These are phyloP conservation scores for Paecilomyces dactylethromorphus DNA, from an alignment of 2,329 filamentous ascomycete species.

Conservation along the genomic window DNA sequence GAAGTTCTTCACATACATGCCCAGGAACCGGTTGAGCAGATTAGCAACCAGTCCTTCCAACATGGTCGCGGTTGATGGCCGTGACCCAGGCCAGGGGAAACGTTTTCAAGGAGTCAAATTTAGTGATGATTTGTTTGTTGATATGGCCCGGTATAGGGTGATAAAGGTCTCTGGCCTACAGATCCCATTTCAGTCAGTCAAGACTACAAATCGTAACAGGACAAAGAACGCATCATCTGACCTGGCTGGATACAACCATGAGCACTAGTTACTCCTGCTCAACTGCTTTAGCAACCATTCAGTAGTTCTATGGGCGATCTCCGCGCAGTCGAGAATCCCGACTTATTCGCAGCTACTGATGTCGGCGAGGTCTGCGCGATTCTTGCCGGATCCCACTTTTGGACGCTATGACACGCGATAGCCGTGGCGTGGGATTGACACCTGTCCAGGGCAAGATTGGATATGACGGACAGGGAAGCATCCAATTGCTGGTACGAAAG, in stretches of 20 bases:
- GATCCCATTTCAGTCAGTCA: not conserved
- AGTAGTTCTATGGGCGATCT: conserved; percentile 9
- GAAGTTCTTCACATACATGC: conserved; percentile 99
- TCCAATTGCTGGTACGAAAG: not conserved
- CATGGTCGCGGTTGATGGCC: conserved; percentile 64
- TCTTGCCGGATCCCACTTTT: not conserved
- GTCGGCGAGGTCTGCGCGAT: not conserved
- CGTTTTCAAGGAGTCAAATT: conserved; percentile 6
- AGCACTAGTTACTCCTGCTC: conserved; percentile 15
- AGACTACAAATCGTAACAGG: not conserved
- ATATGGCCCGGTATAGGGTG: not conserved
- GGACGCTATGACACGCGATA: not conserved
- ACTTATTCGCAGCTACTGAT: not conserved
- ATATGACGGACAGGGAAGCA: not conserved
- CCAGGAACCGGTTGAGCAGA: conserved; percentile 96
- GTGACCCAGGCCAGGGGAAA: conserved; percentile 63
- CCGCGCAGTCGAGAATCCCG: not conserved
- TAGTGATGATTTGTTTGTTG: not conserved
- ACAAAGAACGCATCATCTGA: conserved; percentile 3
- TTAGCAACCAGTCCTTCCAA: conserved; percentile 95
- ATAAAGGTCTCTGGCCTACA: not conserved
- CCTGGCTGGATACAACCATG: conserved; percentile 10
- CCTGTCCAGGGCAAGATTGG: not conserved
- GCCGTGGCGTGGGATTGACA: not conserved
- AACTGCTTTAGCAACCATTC: conserved; percentile 20